A percentile compares a stretch with the other conserved stretches of the same genome.
These are phyloP conservation scores for Monilinia polystroma DNA, from an alignment of 2,329 filamentous ascomycete genomes.

Conservation along the genomic window DNA sequence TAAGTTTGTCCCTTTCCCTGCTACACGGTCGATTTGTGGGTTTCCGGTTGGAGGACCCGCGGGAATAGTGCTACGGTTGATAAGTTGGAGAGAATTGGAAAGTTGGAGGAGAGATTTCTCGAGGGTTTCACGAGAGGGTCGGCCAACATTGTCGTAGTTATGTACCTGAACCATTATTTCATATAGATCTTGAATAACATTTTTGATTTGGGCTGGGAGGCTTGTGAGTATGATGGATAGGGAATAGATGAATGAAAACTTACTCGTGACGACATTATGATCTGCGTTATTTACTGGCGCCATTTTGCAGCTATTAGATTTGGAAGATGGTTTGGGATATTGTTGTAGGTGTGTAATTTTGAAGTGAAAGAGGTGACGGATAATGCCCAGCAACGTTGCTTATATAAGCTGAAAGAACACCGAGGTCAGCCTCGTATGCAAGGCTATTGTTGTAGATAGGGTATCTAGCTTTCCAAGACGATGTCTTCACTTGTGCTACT, in stretches of 20 bases:
- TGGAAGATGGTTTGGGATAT: not conserved
- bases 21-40: not conserved
- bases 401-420: not conserved
- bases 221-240: not conserved
- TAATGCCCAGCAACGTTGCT: not conserved
- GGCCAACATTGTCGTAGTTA: constrained; percentile 57
- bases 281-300: constrained; percentile 19
- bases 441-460: not conserved
- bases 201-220: constrained; percentile 50
- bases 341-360: not conserved
- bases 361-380: not conserved
- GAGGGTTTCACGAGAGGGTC: constrained; percentile 52
- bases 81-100: constrained; percentile 14
- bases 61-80: constrained; percentile 34
- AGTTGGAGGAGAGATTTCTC: constrained; percentile 38
- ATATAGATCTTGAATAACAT: constrained; percentile 63
- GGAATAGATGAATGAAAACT: not conserved
- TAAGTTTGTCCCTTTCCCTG: constrained; percentile 39
- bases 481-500: no score
- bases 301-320: constrained; percentile 1
- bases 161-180: constrained; percentile 62
- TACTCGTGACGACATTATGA: constrained; percentile 17
- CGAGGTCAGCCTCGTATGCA: constrained; percentile 6
- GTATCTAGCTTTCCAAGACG: not conserved
- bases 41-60: constrained; percentile 41